A percentile compares a stretch with the other conserved stretches of the same genome.
Evolutionary conservation across 78 protist genomes (phyloP).

Genomic region (Bigelowiella natans): DNA sequence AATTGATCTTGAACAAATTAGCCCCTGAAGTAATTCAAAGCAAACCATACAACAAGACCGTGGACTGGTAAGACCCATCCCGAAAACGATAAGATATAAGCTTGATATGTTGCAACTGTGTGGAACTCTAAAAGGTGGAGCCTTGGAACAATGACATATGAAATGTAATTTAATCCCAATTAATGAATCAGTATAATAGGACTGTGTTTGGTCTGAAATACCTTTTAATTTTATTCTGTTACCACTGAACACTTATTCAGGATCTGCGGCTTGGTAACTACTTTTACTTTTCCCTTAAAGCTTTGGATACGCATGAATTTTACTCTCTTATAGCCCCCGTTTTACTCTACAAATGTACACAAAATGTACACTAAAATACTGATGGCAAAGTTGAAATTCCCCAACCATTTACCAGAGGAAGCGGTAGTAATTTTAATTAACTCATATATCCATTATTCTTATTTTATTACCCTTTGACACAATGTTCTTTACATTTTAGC

Average conservation of each 20-base stretch:
- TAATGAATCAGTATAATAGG: too few relatives aligned
- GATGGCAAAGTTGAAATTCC: conserved; percentile 27
- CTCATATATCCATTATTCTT: too few relatives aligned
- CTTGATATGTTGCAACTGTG: conserved; percentile 60
- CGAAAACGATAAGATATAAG: too few relatives aligned
- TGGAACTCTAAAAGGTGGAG: conserved; percentile 71
- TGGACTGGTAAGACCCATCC: too few relatives aligned
- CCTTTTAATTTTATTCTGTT: too few relatives aligned
- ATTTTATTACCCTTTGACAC: too few relatives aligned
- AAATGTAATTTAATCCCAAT: too few relatives aligned
- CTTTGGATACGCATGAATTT: not conserved
- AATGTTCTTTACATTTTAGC: too few relatives aligned
- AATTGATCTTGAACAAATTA: too few relatives aligned
- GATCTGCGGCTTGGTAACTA: not conserved
- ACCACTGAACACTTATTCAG: too few relatives aligned
- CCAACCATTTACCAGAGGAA: conserved; percentile 9
- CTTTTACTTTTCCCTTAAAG: not conserved
- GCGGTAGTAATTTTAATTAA: too few relatives aligned
- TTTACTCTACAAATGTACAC: conserved; percentile 46
- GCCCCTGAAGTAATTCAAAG: not conserved
- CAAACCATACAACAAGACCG: not conserved
- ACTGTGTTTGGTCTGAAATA: too few relatives aligned
- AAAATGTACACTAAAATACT: conserved; percentile 61
- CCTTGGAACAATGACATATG: conserved; percentile 62
- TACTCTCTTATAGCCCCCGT: conserved; percentile 52